Base-by-base conservation (phyloP, 768 basidiomycete species). In the Lactarius vividus region DNA sequence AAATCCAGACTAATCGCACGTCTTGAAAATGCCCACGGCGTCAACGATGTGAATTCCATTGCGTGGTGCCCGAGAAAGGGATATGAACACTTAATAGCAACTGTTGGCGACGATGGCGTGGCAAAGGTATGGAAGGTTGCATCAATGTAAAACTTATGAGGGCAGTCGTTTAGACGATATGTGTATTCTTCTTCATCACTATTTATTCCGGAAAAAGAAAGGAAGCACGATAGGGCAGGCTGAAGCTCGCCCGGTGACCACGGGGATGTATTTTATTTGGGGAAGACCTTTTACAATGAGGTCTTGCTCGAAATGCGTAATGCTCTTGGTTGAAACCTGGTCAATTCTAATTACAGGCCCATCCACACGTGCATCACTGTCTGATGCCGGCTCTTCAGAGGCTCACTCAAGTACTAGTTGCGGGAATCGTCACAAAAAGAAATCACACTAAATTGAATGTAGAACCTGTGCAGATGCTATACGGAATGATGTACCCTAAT, bases 41-140 rank as follows among this genome's bases (percentile, higher is more conserved):
- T 93, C 1, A 80, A 84, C 70, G 97, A 99, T 73, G 83, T 95
- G 29, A 98, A 99, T 76, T 80, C 85, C 13, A 83, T 96, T 26
- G 80, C 82, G 2, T 98, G 95, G 94, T 94, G 92, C 77, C 84
- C 88, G 2, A 78, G 89, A 40, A 73, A 78, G 23, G 89, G 88
- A 1, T 81, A 80, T 57, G 81, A 85, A 66, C 82, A 88, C 67
- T 60, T 96, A 4, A 76, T 98, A 3, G 92, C 90, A 2, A 93
- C 89, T 2, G 84, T 88, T 5, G 94, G 91, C 0, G 96, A 99
- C 73, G 96, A 98, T 74, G 91, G 93, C 9, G 73, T 79, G 35
- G 82, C 90, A 16, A 86, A 84, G 71, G 82, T 98, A n/a, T 99
- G 96, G 96, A 82, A 73, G 70, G 69, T 87, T 60, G 66, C 55